Conservation (phyloP, 1,284 basidiomycete species). For the Ustilago cynodontis region DNA sequence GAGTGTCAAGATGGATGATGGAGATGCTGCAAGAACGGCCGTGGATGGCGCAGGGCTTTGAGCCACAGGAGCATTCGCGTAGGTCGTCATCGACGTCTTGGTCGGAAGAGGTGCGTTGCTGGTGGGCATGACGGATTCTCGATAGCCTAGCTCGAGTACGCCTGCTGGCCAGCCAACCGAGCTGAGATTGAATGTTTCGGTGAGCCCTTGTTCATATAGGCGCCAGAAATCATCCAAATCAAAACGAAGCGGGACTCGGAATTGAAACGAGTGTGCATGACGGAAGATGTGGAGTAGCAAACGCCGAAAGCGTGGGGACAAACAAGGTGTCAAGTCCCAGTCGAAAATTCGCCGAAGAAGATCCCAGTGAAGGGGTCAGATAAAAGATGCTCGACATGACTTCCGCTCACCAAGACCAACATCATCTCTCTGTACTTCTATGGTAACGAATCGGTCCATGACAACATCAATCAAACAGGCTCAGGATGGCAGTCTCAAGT, state of each 20-base stretch:
- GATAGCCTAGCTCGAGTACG: no score
- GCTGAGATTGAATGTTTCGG: no score
- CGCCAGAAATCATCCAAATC: constrained; percentile 8
- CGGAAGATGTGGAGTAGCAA: constrained; percentile 27
- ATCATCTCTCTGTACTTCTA: background rate
- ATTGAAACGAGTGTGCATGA: background rate
- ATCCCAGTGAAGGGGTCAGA: no score
- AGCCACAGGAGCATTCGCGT: no score
- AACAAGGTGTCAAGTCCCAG: background rate
- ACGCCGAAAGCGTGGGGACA: constrained; percentile 11
- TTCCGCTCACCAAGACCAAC: background rate
- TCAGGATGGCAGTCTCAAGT: constrained; percentile 3
- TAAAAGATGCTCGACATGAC: background rate
- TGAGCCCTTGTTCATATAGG: no score
- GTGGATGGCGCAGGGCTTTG: no score
- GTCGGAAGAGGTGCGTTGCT: no score
- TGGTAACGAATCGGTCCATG: background rate
- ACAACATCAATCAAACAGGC: background rate
- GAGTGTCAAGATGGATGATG: no score
- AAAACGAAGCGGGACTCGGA: constrained; percentile 7
- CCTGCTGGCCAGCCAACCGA: no score
- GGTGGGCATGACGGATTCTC: no score
- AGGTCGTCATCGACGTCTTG: no score
- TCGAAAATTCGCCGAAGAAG: constrained; percentile 18
- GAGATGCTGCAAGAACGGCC: no score